Percentiles rank a stretch among this genome's conserved stretches.
phyloP scores from a whole-genome alignment of 192 early-diverging fungal genomes.

The Dissophora ornata region DNA sequence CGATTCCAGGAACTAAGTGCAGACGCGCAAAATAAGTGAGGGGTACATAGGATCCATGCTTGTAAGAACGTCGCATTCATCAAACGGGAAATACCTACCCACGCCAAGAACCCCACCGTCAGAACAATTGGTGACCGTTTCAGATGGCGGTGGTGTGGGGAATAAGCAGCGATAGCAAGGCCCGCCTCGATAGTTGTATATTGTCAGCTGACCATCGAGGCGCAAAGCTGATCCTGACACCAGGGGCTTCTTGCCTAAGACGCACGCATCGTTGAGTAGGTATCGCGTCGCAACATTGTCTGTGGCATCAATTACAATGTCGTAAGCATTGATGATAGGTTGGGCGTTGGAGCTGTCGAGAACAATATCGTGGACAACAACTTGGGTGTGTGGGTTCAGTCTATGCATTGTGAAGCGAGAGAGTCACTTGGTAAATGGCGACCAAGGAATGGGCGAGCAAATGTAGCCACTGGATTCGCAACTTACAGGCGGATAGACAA shows the following conservation, averaged over 20 bases:
- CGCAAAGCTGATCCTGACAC: constrained; percentile 92
- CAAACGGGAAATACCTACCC: no score
- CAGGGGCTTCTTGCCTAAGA: constrained; percentile 81
- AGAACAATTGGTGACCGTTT: constrained; percentile 88
- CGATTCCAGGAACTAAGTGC: constrained; percentile 85
- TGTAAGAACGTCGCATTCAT: no score
- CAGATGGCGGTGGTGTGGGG: constrained; percentile 90
- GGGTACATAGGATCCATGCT: no score
- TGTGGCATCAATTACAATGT: constrained; percentile 89
- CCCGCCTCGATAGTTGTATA: constrained; percentile 91
- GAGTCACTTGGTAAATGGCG: no score
- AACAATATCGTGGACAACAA: constrained; percentile 73
- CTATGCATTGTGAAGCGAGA: constrained; percentile 54
- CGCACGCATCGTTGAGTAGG: constrained; percentile 93
- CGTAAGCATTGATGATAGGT: constrained; percentile 78
- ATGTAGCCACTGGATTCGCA: neutral
- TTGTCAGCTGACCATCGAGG: constrained; percentile 94
- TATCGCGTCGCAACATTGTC: constrained; percentile 98
- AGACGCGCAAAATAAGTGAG: neutral
- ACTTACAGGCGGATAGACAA: constrained; percentile 63
- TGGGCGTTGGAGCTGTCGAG: constrained; percentile 87
- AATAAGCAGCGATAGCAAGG: constrained; percentile 98
- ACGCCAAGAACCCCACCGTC: constrained; percentile 95
- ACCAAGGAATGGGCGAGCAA: no score
- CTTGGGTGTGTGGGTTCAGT: constrained; percentile 74